phyloP scores from a whole-genome alignment of 768 basidiomycete species.

The Mycena leptocephala region DNA sequence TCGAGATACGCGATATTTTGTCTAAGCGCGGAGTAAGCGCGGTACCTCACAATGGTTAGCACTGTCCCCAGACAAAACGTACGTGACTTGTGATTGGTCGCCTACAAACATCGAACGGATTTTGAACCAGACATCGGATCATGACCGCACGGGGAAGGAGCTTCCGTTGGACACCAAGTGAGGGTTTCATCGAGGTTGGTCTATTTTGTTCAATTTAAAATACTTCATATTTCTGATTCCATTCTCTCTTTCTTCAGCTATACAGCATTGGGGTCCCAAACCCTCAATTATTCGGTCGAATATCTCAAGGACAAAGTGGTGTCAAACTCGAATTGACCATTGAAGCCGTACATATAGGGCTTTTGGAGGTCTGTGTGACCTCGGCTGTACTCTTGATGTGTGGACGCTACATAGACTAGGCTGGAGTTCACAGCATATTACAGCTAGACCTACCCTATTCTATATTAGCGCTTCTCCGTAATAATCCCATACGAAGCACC shows the following conservation, averaged over 20 bases:
- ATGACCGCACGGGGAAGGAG: constrained; percentile 19
- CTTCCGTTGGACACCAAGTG: constrained; percentile 23
- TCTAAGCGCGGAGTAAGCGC: too few species aligned
- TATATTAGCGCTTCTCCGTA: too few species aligned
- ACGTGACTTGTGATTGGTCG: background rate
- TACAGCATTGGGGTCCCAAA: constrained; percentile 12
- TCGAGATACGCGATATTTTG: constrained; percentile 54
- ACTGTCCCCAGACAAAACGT: constrained; percentile 56
- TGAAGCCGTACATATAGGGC: constrained; percentile 20
- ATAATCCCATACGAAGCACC: too few species aligned
- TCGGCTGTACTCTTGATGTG: constrained; percentile 19
- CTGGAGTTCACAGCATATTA: too few species aligned
- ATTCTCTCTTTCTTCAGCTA: background rate
- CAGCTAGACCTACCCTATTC: too few species aligned
- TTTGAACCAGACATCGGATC: constrained; percentile 7
- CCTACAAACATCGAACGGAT: background rate
- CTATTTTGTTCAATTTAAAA: background rate
- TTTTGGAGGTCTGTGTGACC: constrained; percentile 27
- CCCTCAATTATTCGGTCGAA: constrained; percentile 21
- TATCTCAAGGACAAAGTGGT: constrained; percentile 12
- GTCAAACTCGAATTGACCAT: constrained; percentile 16
- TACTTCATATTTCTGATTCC: background rate
- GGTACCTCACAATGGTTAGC: constrained; percentile 53
- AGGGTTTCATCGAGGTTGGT: constrained; percentile 24
- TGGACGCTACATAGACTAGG: constrained; percentile 24